phyloP scores from a whole-genome alignment of 768 basidiomycete genomes.

The Agrocybe praecox region DNA sequence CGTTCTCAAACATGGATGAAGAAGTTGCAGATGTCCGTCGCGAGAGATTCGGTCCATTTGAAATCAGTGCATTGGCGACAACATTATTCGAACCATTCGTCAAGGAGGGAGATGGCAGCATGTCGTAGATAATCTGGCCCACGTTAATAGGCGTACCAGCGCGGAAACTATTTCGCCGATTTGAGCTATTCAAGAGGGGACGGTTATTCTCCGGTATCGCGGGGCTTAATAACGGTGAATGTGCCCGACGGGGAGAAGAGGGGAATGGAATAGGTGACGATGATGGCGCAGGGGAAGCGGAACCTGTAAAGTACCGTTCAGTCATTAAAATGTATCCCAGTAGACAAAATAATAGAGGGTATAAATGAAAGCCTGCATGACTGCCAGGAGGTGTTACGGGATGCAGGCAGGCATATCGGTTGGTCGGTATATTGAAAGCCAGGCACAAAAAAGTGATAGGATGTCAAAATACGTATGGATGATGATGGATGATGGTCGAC shows the following conservation, averaged over 20 bases:
- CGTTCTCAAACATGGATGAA: constrained; percentile 1
- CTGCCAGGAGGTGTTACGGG: constrained; percentile 5
- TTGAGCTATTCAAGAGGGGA: constrained; percentile 2
- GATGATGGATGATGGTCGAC: neutral
- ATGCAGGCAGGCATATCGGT: constrained; percentile 2
- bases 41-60: constrained; percentile 6
- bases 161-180: constrained; percentile 10
- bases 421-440: neutral
- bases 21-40: neutral
- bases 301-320: neutral
- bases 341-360: neutral
- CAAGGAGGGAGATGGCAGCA: constrained; percentile 43
- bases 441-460: constrained; percentile 9
- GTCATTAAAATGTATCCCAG: neutral
- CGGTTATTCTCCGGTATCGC: constrained; percentile 3
- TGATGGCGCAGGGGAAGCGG: neutral
- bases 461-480: constrained; percentile 12
- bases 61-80: neutral
- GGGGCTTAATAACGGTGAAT: neutral
- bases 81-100: constrained; percentile 7
- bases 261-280: neutral
- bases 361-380: neutral
- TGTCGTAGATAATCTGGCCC: constrained; percentile 50
- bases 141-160: constrained; percentile 16
- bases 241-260: neutral